A percentile compares a stretch with the other conserved stretches of the same genome.
Conservation (phyloP, 1,284 basidiomycete species). For the Apiotrichum veenhuisii region DNA sequence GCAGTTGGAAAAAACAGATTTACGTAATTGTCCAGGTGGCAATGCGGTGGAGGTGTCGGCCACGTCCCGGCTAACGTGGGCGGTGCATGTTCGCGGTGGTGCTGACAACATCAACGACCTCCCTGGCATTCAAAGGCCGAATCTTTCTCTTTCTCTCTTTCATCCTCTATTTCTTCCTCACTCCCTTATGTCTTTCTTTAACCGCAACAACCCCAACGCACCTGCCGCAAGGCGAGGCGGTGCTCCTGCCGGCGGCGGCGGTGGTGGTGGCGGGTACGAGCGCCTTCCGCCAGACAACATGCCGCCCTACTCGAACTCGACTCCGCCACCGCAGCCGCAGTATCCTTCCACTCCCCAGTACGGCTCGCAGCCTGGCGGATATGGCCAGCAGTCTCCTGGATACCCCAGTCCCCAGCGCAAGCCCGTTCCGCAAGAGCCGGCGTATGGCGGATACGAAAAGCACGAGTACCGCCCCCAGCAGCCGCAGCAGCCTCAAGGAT, state of each 20-base stretch:
- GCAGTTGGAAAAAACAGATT: too few relatives aligned
- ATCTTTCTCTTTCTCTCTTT: slow-evolving; percentile 36
- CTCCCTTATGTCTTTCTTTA: slow-evolving; percentile 49
- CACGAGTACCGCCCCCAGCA: slow-evolving; percentile 9
- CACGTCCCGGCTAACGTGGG: neutral
- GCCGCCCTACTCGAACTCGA: slow-evolving; percentile 1
- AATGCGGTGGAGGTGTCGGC: neutral
- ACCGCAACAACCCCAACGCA: slow-evolving; percentile 41
- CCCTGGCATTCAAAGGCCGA: neutral
- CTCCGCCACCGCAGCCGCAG: slow-evolving; percentile 19
- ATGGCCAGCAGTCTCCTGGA: slow-evolving; percentile 5
- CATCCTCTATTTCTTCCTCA: too few relatives aligned
- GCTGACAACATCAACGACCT: neutral
- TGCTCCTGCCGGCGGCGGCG: slow-evolving; percentile 7
- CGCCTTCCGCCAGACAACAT: slow-evolving; percentile 27
- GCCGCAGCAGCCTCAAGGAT: neutral
- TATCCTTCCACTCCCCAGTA: too few relatives aligned
- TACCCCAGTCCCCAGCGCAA: slow-evolving; percentile 3
- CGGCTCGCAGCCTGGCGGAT: neutral
- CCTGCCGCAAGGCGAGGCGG: slow-evolving; percentile 32
- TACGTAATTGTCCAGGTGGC: neutral
- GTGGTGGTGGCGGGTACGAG: slow-evolving; percentile 31
- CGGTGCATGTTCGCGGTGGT: neutral
- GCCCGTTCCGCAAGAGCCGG: neutral
- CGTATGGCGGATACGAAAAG: slow-evolving; percentile 14